Evolutionary conservation across 2,329 filamentous ascomycete genomes (phyloP).

Genomic region (Pyrenochaeta sp.): DNA sequence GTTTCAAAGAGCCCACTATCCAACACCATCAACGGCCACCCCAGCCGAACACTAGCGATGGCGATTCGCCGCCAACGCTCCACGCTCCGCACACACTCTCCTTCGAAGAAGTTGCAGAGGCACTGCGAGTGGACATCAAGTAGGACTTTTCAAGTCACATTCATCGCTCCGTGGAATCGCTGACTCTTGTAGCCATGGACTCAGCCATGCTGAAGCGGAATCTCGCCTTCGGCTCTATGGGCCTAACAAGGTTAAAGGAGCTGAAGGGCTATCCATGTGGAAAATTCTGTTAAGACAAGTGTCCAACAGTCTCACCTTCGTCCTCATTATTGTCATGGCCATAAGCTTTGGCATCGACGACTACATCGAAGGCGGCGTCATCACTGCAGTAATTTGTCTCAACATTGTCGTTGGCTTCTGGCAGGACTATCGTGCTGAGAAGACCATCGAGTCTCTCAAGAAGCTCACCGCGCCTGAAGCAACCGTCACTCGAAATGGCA

Average conservation of each 20-base stretch:
- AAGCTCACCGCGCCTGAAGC: constrained; percentile 50
- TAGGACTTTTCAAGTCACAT: constrained; percentile 18
- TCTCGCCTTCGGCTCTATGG: constrained; percentile 71
- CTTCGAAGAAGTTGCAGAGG: constrained; percentile 44
- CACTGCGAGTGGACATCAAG: constrained; percentile 46
- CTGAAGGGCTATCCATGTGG: constrained; percentile 75
- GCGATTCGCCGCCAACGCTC: constrained; percentile 30
- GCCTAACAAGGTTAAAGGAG: constrained; percentile 73
- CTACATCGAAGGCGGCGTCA: constrained; percentile 69
- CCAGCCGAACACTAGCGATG: constrained; percentile 28
- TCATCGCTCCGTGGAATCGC: constrained; percentile 8
- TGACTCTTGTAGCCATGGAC: constrained; percentile 60
- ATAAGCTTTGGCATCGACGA: constrained; percentile 69
- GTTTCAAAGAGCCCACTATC: constrained; percentile 42
- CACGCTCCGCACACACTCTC: constrained; percentile 47
- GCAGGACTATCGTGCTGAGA: constrained; percentile 59
- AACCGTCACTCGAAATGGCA: constrained; percentile 47
- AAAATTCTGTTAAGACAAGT: constrained; percentile 79
- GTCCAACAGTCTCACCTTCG: constrained; percentile 77
- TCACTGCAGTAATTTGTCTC: constrained; percentile 69
- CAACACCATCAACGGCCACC: constrained; percentile 31
- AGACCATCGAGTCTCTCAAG: constrained; percentile 51
- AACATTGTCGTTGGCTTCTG: constrained; percentile 69
- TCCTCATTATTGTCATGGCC: constrained; percentile 76
- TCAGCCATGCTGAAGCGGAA: constrained; percentile 68